A percentile compares a stretch with the other conserved stretches of the same genome.
Conservation (phyloP, 768 basidiomycete species). For the Tricholoma matsutake region DNA sequence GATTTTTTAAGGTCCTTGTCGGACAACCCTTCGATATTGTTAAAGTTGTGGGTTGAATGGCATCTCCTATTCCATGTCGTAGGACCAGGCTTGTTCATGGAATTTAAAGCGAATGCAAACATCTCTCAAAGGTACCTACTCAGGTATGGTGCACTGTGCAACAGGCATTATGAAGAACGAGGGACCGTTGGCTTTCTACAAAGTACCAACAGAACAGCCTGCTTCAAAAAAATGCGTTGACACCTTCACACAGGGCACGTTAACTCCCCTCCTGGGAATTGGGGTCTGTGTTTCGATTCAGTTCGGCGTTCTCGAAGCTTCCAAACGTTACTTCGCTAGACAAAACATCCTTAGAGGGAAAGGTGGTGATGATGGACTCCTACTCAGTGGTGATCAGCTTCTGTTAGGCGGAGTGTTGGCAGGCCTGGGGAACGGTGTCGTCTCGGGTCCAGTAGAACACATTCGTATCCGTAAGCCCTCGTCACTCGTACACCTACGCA, state of each 20-base stretch:
- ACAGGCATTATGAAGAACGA: slow-evolving; percentile 88
- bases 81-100: neutral
- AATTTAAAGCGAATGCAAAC: slow-evolving; percentile 86
- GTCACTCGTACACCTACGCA: slow-evolving; percentile 2
- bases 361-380: slow-evolving; percentile 65
- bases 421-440: slow-evolving; percentile 87
- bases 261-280: slow-evolving; percentile 88
- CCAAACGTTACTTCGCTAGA: slow-evolving; percentile 74
- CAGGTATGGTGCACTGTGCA: slow-evolving; percentile 85
- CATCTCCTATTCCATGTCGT: neutral
- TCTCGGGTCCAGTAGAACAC: slow-evolving; percentile 96
- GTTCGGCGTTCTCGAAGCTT: slow-evolving; percentile 84
- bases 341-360: slow-evolving; percentile 56
- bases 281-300: slow-evolving; percentile 96
- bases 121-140: slow-evolving; percentile 83
- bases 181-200: slow-evolving; percentile 93
- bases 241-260: slow-evolving; percentile 61
- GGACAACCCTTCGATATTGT: slow-evolving; percentile 97
- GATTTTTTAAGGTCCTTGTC: slow-evolving; percentile 62
- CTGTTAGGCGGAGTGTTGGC: slow-evolving; percentile 78
- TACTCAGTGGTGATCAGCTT: slow-evolving; percentile 61
- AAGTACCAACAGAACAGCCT: slow-evolving; percentile 43
- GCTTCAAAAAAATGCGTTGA: neutral
- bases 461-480: slow-evolving; percentile 83
- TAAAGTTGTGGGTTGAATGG: slow-evolving; percentile 76